These are phyloP conservation scores for Microdochium paspali DNA, from an alignment of 2,329 filamentous ascomycete species.

Conservation along the genomic window DNA sequence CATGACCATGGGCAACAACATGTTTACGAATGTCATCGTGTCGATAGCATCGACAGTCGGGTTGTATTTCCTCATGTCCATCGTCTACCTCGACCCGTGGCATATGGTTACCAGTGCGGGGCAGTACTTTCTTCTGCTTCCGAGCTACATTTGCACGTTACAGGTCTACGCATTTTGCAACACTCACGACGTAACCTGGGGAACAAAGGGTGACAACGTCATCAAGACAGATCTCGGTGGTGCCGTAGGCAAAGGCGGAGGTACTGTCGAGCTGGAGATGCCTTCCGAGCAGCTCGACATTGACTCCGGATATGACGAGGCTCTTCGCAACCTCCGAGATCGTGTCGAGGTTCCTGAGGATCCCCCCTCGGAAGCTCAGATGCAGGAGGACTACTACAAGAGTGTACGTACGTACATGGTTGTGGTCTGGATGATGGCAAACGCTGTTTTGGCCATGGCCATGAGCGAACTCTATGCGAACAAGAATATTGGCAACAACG, in stretches of 20 bases:
- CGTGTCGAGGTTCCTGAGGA: conserved; percentile 68
- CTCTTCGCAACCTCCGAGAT: conserved; percentile 89
- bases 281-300: conserved; percentile 96
- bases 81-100: conserved; percentile 96
- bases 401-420: conserved; percentile 98
- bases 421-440: conserved; percentile 84
- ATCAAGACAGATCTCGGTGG: conserved; percentile 86
- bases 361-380: conserved; percentile 60
- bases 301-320: conserved; percentile 94
- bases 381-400: conserved; percentile 98
- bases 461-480: conserved; percentile 77
- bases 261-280: conserved; percentile 91
- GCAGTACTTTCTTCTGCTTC: conserved; percentile 89
- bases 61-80: conserved; percentile 91
- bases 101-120: conserved; percentile 91
- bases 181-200: conserved; percentile 98
- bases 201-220: conserved; percentile 96
- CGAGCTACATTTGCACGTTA: conserved; percentile 90
- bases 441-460: conserved; percentile 88
- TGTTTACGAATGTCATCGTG: conserved; percentile 92
- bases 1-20: conserved; percentile 66
- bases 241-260: conserved; percentile 61
- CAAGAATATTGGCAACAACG: conserved; percentile 66
- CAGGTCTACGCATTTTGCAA: conserved; percentile 99
- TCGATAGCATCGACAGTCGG: conserved; percentile 83